Percentiles rank a stretch among this genome's conserved stretches.
Evolutionary conservation across 371 early-diverging fungal species (phyloP).

Genomic region (Mycotypha africana): DNA sequence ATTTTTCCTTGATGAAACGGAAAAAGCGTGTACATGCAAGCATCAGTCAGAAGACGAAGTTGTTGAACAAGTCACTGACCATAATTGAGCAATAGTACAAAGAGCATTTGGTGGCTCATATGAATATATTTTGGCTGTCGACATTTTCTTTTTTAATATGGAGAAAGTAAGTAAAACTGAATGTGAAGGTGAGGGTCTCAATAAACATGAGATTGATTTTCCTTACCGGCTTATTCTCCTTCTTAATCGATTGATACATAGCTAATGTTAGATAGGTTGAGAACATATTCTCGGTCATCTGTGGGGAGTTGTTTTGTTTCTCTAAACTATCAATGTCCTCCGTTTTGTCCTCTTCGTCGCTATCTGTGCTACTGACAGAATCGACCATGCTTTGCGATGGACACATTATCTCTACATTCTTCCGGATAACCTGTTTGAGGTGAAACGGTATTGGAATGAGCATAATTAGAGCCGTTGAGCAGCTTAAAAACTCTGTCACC

Average conservation of each 20-base stretch:
- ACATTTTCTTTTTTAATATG: not conserved
- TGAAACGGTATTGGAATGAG: not conserved
- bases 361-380: no score
- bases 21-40: no score
- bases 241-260: conserved; percentile 5
- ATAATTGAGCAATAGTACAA: conserved; percentile 5
- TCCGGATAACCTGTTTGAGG: not conserved
- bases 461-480: no score
- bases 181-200: no score
- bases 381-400: not conserved
- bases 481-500: not conserved
- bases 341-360: not conserved
- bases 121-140: not conserved
- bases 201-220: no score
- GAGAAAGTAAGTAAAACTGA: no score
- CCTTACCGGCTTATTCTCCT: not conserved
- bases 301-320: no score
- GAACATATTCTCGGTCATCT: no score
- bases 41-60: no score
- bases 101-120: conserved; percentile 10
- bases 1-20: no score
- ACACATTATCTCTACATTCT: conserved; percentile 4
- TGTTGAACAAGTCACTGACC: conserved; percentile 12
- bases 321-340: no score
- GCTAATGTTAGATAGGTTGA: conserved; percentile 1